Evolutionary conservation across 2,329 filamentous ascomycete species (phyloP), one percentile per base, ranked within the genome.

Genomic region (Penicillium concentricum): DNA sequence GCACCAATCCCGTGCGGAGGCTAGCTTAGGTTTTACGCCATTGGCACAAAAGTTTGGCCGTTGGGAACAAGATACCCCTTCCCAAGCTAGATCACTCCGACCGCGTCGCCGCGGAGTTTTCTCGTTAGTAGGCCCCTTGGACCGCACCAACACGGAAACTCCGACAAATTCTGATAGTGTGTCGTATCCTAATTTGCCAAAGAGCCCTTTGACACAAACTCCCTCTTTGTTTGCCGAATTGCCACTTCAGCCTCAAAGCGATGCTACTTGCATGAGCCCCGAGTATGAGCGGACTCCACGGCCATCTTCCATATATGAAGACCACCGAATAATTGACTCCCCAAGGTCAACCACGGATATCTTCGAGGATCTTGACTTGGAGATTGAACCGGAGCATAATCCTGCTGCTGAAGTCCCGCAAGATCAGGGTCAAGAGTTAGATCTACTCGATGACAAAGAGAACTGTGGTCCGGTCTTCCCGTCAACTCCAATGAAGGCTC

Each of bases 21-120:
- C 53, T 30, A 74, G 75, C 18, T 68, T 84, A 50, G 85, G 85
- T 2, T 87, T 89, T 60, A 88, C 86, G 1, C 84, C 86, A 24
- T 75, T 91, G 37, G 84, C 84, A 4, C 77, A 82, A 37, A 82
- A 87, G 64, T 74, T 90, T 5, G 81, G 77, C 57, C 79, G 81
- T 24, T 91, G 88, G 88, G 81, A 81, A 61, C 79, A 87, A 1
- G 78, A 78, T 24, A 88, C 84, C 61, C 84, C 85, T 3, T 67
- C 82, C 60, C 70, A 71, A 47, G 52, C 54, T 64, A 60, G 64
- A 68, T 65, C 59, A 51, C 64, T 42, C 22, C 64, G 62, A 54
- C 65, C 61, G 34, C 72, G 62, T 61, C 68, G 48, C 43, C 70
- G 62, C 57, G 71, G 56, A 35, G 65, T 75, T 41, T 77, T 77